These are phyloP conservation scores for Penicillium cataractarum DNA, from an alignment of 495 filamentous ascomycete species.

Conservation along the genomic window DNA sequence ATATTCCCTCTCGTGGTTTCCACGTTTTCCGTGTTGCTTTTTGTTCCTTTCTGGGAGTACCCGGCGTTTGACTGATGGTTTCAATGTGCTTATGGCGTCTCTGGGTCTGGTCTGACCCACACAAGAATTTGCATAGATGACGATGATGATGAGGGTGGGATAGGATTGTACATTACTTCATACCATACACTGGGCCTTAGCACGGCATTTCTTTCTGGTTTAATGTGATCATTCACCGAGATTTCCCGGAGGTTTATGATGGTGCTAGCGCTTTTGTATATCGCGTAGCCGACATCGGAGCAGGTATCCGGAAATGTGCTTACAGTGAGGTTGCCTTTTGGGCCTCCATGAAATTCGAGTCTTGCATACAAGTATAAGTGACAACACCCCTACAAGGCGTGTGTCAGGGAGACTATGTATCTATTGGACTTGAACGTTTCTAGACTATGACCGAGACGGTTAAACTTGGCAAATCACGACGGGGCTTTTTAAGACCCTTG, in stretches of 20 bases:
- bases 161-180: conserved; percentile 38
- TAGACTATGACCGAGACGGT: too few relatives aligned
- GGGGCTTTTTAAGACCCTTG: too few relatives aligned
- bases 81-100: conserved; percentile 30
- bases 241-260: background rate
- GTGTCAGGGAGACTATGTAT: too few relatives aligned
- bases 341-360: too few relatives aligned
- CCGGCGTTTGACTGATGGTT: conserved; percentile 6
- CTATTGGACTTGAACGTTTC: too few relatives aligned
- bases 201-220: conserved; percentile 14
- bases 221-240: conserved; percentile 2
- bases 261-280: background rate
- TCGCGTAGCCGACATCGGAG: too few relatives aligned
- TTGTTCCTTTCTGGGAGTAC: background rate
- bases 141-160: conserved; percentile 27
- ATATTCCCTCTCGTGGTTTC: background rate
- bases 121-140: conserved; percentile 39
- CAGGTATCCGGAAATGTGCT: background rate
- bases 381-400: too few relatives aligned
- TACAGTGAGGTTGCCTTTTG: background rate
- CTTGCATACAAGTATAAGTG: too few relatives aligned
- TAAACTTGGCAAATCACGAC: too few relatives aligned
- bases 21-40: conserved; percentile 19
- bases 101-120: conserved; percentile 21
- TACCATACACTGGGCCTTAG: conserved; percentile 25